Base-by-base conservation (phyloP, 2,329 filamentous ascomycete genomes). In the Apiospora hydei region DNA sequence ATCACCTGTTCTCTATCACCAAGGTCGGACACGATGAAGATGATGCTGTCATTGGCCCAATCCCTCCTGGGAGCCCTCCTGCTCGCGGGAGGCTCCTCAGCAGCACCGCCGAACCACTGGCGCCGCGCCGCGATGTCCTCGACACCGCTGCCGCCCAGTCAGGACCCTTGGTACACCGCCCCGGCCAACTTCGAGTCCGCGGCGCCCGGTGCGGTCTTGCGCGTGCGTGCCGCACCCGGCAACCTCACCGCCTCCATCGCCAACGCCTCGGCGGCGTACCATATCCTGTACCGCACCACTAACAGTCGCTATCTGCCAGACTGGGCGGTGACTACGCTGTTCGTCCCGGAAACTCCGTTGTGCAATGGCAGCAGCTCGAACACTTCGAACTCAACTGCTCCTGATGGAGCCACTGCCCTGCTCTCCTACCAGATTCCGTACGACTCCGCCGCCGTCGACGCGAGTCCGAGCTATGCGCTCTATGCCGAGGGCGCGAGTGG, bases 391-490 rank as follows among this genome's bases (percentile, higher is more conserved):
- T 38, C 57, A 4, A 24, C 16, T 10, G 21, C 67, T 26, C 16
- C 67, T 2, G 47, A 16, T 38, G 74, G 75, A 18, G 73, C 71
- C 16, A 57, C 53, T 44, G 75, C 75, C 24, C 46, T 85, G 2
- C 74, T 85, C 0, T 84, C 83, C 0, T 85, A 83, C 72, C 83
- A 84, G 72, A 76, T 83, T 11, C 78, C 83, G 0, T 79, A 81
- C 38, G 79, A 85, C 69, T 77, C 80, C 10, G 79, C 81, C 11
- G 77, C 78, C 21, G 72, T 83, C 24, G 81, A 85, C 34, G 75
- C 77, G 1, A 78, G 78, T 71, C 85, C 78, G n/a, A 83, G 77
- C 10, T 85, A 83, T 70, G 70, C 72, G 38, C 67, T 77, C 1
- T 73, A 74, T 43, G 70, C 72, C 16, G 43, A 57, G 26, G 44